Evolutionary conservation across 1,284 basidiomycete species (phyloP).

Genomic region (Malassezia sp.): DNA sequence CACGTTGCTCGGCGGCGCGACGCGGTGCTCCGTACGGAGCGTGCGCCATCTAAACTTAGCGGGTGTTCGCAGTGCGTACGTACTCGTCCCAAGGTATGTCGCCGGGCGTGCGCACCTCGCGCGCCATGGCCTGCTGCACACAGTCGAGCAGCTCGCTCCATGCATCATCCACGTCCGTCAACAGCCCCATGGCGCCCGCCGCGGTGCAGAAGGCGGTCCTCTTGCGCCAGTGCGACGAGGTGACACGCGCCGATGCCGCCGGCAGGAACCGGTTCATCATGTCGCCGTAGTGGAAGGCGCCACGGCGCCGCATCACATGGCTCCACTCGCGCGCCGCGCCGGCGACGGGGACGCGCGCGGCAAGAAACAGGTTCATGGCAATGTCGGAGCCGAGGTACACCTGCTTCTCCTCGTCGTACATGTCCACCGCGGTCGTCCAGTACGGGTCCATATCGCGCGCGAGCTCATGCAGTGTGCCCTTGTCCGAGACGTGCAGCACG

Average conservation of each 20-base stretch:
- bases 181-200: slow-evolving; percentile 30
- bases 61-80: too few relatives aligned
- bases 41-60: too few relatives aligned
- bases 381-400: slow-evolving; percentile 41
- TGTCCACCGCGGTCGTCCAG: slow-evolving; percentile 37
- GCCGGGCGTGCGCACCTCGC: slow-evolving; percentile 8
- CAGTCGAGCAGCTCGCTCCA: slow-evolving; percentile 17
- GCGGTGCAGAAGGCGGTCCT: slow-evolving; percentile 24
- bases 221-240: not conserved
- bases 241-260: not conserved
- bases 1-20: slow-evolving; percentile 23
- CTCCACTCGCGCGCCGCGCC: slow-evolving; percentile 6
- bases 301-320: slow-evolving; percentile 34
- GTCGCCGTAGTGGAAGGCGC: slow-evolving; percentile 40
- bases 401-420: slow-evolving; percentile 24
- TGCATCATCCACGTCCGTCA: slow-evolving; percentile 19
- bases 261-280: slow-evolving; percentile 33
- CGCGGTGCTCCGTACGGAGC: slow-evolving; percentile 39
- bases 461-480: slow-evolving; percentile 24
- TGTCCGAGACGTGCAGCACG: slow-evolving; percentile 25
- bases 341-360: slow-evolving; percentile 20
- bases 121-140: slow-evolving; percentile 27
- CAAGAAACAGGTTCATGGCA: slow-evolving; percentile 39
- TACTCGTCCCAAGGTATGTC: slow-evolving; percentile 24
- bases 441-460: slow-evolving; percentile 42